A percentile compares a stretch with the other conserved stretches of the same genome.
These are phyloP conservation scores for Platanthera zijinensis DNA, from an alignment of 106 monocot genomes.

Conservation along the genomic window DNA sequence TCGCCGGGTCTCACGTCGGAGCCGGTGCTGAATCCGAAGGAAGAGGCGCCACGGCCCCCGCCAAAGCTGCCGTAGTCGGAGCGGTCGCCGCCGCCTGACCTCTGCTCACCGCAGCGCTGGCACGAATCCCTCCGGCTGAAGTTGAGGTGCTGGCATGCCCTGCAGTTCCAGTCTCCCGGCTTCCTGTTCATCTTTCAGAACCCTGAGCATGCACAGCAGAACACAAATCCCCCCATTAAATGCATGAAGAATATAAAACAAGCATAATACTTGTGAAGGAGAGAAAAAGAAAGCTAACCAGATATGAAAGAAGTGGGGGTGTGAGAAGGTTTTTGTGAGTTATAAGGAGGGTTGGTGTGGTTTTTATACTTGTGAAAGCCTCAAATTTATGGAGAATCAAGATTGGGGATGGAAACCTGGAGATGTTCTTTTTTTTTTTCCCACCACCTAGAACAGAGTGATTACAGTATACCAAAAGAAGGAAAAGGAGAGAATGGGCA, in stretches of 20 bases:
- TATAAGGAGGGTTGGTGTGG: slow-evolving; percentile 9
- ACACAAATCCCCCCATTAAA: background rate
- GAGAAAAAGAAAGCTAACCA: background rate
- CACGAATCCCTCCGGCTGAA: slow-evolving; percentile 90
- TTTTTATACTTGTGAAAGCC: slow-evolving; percentile 35
- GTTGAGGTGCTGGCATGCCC: slow-evolving; percentile 87
- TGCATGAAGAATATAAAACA: background rate
- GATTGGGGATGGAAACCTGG: slow-evolving; percentile 31
- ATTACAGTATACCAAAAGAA: slow-evolving; percentile 25
- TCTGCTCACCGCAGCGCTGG: slow-evolving; percentile 69
- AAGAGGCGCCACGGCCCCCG: slow-evolving; percentile 26
- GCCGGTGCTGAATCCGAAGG: slow-evolving; percentile 27
- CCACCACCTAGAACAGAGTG: slow-evolving; percentile 18
- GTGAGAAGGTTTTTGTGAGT: slow-evolving; percentile 14
- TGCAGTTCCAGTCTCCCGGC: slow-evolving; percentile 96
- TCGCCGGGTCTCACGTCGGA: slow-evolving; percentile 84
- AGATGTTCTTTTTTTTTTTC: slow-evolving; percentile 19
- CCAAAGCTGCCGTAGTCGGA: slow-evolving; percentile 27
- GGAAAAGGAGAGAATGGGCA: slow-evolving; percentile 27
- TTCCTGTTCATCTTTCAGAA: slow-evolving; percentile 78
- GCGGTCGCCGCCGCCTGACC: slow-evolving; percentile 21
- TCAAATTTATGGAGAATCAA: slow-evolving; percentile 47
- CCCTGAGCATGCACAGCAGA: background rate
- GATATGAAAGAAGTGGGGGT: background rate
- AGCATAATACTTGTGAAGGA: background rate